Base-by-base conservation (phyloP, 257 asterid genomes). In the Salvia miltiorrhiza region DNA sequence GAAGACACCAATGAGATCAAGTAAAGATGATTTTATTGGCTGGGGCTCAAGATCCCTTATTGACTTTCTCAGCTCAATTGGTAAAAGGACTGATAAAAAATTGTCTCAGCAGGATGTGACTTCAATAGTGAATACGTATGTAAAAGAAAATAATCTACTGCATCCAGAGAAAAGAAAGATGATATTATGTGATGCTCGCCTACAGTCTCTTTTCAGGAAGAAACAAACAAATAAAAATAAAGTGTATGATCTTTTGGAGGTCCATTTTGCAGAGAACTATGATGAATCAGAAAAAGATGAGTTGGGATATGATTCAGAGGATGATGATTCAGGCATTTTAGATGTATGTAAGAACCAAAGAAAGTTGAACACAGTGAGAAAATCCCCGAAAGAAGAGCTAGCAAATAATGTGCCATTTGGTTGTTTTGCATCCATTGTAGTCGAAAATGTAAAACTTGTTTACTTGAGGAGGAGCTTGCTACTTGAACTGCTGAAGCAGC, bases 11-110 rank as follows among this genome's bases (percentile, higher is more conserved):
- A 43, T 2, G 50, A 85, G 70, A 72, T 79, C 86, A 70, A 79
- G 77, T 56, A 77, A 74, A 71, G 54, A 60, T 75, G 84, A 77
- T 61, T 93, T 88, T 58, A 17, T 67, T 64, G 95, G 97, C 54
- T 90, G 98, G 98, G 97, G 82, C 45, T 88, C 98, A 28, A 83
- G 62, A 55, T 40, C 90, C 68, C 98, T 93, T 26, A 69, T 86
- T 16, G 76, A 79, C 49, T 93, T 93, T 71, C 92, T 93, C 44
- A 56, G 70, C 28, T 85, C 84, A 26, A 84, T 87, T 64, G 98
- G 92, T 69, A 76, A 81, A 79, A 84, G 74, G 59, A 82, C 88
- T 7, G 57, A 49, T 32, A 54, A 72, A 67, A 67, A 84, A 60
- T 49, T 88, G 60, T 76, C 88, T 8, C 90, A 80, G 78, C 70